phyloP scores from a whole-genome alignment of 169 alveolate species.

The Plasmodium relictum region DNA sequence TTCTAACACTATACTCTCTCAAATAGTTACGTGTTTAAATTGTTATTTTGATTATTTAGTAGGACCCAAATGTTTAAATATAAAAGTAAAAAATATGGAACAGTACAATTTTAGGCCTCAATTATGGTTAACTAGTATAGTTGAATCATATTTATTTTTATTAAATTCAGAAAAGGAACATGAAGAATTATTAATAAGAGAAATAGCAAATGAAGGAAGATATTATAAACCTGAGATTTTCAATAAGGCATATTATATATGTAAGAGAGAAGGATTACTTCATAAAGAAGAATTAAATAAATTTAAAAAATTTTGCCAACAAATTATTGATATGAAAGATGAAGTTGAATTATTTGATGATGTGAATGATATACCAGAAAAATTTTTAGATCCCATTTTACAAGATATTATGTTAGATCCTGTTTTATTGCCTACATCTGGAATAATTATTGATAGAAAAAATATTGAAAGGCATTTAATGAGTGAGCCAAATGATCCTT shows the following conservation, averaged over 20 bases:
- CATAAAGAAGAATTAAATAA: constrained; percentile 77
- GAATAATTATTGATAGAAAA: constrained; percentile 91
- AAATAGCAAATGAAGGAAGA: constrained; percentile 86
- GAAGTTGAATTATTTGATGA: constrained; percentile 75
- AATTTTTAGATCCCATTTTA: constrained; percentile 93
- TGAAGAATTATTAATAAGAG: constrained; percentile 45
- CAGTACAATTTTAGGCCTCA: constrained; percentile 91
- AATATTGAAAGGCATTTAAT: constrained; percentile 93
- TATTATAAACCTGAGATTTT: constrained; percentile 86
- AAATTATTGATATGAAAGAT: constrained; percentile 74
- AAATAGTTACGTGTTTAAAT: constrained; percentile 90
- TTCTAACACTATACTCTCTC: constrained; percentile 86
- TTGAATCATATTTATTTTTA: constrained; percentile 82
- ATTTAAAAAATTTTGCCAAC: constrained; percentile 76
- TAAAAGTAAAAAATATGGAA: constrained; percentile 91
- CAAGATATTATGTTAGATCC: constrained; percentile 94
- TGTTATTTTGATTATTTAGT: constrained; percentile 91
- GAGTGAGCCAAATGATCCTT: constrained; percentile 95
- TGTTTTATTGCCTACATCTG: constrained; percentile 92
- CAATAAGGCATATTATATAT: constrained; percentile 85
- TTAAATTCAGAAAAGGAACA: constrained; percentile 69
- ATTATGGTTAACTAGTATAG: constrained; percentile 84
- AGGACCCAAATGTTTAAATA: constrained; percentile 90
- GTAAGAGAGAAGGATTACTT: constrained; percentile 85
- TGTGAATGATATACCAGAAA: constrained; percentile 91